A percentile compares a stretch with the other conserved stretches of the same genome.
These are phyloP conservation scores for Zelonia costaricensis DNA, from an alignment of 208 protist genomes.

Conservation along the genomic window DNA sequence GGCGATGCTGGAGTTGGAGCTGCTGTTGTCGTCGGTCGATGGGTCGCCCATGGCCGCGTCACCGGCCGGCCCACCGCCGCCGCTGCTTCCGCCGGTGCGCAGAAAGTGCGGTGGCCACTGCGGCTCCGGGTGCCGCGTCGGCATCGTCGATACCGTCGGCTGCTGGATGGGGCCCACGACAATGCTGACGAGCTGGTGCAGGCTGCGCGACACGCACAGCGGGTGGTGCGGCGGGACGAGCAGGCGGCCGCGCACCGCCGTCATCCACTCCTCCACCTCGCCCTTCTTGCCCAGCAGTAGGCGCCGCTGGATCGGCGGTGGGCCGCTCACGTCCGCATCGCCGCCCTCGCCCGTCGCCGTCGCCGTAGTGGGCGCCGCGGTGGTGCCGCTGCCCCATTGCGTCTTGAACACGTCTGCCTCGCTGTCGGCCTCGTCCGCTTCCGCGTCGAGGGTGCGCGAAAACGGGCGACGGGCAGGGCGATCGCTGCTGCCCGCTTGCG, in stretches of 20 bases:
- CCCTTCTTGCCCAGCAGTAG: conserved; percentile 65
- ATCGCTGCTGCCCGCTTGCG: no score
- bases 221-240: conserved; percentile 54
- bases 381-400: background rate
- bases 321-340: background rate
- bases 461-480: no score
- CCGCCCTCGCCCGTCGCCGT: background rate
- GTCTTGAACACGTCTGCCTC: conserved; percentile 10
- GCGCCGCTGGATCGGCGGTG: conserved; percentile 50
- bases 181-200: conserved; percentile 72
- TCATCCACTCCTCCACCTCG: conserved; percentile 53
- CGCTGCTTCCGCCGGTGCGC: conserved; percentile 18
- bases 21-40: conserved; percentile 79
- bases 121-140: conserved; percentile 64
- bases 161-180: conserved; percentile 84
- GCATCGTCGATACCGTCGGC: conserved; percentile 65
- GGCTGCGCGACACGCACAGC: conserved; percentile 51
- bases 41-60: conserved; percentile 4
- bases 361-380: background rate
- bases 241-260: conserved; percentile 24
- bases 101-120: conserved; percentile 82
- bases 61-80: background rate
- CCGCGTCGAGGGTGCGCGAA: conserved; percentile 8
- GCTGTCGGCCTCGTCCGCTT: conserved; percentile 27
- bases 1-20: conserved; percentile 43